Evolutionary conservation across 129 eudicot genomes (phyloP), one percentile per base, ranked within the genome.

Genomic region (Gnaphalium uliginosum): DNA sequence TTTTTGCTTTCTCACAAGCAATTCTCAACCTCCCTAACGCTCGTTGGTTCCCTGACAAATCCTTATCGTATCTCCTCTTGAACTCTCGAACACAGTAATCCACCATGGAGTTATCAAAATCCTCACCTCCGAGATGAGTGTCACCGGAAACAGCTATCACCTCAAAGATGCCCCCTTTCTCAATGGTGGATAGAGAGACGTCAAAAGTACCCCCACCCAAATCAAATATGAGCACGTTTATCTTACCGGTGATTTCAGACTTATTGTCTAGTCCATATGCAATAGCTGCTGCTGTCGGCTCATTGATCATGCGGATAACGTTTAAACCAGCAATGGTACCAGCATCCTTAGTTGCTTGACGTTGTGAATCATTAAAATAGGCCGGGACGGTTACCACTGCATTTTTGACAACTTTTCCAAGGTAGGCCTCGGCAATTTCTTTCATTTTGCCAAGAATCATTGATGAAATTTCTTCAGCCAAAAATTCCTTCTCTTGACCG

Each of bases 51-150:
- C 48, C 48, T 4, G 48, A 9, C 48, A 39, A 8, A 39, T 39
- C 13, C 14, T 39, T 39, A 39, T 9, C 4, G 13, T 39, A 39
- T 39, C 48, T 39, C 48, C 48, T 9, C 14, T 39, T 39, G 48
- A 39, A 39, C 48, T 39, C 48, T 39, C 48, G 48, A 39, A 39
- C 48, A 4, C 48, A 39, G 4, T 39, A 10, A 39, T 39, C 48
- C 48, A 54, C 62, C 64, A 58, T 58, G 27, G 5, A 22, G 1
- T 58, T 58, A 24, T 58, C 64, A 9, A 58, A 58, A 58, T 58
- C 64, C 64, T 58, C 64, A 2, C 29, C 64, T 58, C 64, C 64
- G 6, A 58, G 27, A 58, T 58, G 64, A 58, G 64, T 58, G 15
- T 58, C 64, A n/a, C 64, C 30, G 1, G 64, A 58, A 22, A 58